A percentile compares a stretch with the other conserved stretches of the same genome.
Evolutionary conservation across 192 early-diverging fungal species (phyloP).

Genomic region (Gamsiella multidivaricata): DNA sequence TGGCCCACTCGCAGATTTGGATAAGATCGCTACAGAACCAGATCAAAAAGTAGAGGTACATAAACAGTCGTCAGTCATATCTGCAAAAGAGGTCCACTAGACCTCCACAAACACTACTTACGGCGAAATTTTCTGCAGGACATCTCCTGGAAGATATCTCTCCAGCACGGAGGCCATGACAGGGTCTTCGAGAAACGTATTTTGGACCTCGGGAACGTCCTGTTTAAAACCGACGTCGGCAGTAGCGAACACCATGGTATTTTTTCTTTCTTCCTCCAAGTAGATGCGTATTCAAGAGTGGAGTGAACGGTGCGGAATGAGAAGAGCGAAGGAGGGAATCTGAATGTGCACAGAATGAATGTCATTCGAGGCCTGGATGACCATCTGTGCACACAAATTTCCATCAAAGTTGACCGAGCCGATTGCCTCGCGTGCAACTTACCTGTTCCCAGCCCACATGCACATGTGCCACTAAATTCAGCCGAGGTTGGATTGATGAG

Average conservation of each 20-base stretch:
- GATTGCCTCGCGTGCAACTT: too few relatives aligned
- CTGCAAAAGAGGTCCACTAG: too few relatives aligned
- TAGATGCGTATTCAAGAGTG: background rate
- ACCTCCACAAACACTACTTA: too few relatives aligned
- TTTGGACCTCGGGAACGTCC: slow-evolving; percentile 38
- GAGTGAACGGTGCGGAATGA: too few relatives aligned
- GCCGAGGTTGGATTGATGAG: too few relatives aligned
- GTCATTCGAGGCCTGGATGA: too few relatives aligned
- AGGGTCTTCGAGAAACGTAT: slow-evolving; percentile 54
- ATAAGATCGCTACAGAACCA: slow-evolving; percentile 28
- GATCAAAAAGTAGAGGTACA: background rate
- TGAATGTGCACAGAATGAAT: too few relatives aligned
- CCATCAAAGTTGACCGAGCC: too few relatives aligned
- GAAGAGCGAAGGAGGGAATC: too few relatives aligned
- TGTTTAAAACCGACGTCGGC: slow-evolving; percentile 47
- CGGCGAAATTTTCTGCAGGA: slow-evolving; percentile 56
- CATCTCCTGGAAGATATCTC: slow-evolving; percentile 56
- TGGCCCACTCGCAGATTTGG: slow-evolving; percentile 46
- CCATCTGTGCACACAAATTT: too few relatives aligned
- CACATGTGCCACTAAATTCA: too few relatives aligned
- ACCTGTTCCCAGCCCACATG: too few relatives aligned
- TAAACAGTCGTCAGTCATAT: background rate
- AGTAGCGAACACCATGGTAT: slow-evolving; percentile 39
- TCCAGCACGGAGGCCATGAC: slow-evolving; percentile 62
- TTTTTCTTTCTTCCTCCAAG: background rate